Base-by-base conservation (phyloP, 2,329 filamentous ascomycete species). In the Beauveria medogensis region DNA sequence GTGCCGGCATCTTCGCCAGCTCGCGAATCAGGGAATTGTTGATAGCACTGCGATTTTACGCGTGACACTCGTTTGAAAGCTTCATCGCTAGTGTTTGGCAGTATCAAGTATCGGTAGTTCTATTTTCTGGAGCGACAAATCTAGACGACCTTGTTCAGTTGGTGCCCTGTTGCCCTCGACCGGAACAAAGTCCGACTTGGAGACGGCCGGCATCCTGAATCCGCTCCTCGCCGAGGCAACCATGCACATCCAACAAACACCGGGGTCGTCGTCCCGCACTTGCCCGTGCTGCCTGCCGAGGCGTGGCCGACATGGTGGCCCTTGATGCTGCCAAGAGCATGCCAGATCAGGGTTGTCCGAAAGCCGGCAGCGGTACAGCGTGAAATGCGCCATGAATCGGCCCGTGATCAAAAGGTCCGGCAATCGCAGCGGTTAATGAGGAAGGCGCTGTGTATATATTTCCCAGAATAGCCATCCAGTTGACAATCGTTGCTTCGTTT, bases 41-140 rank as follows among this genome's bases (percentile, higher is more conserved):
- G 20, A 3, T 14, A 30, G 1, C 4, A 80, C 95, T 12, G 84
- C 93, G 57, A 85, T 86, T 1, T 85, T 91, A 88, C 94, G 4
- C 87, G 91, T 51, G 85, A 9, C 9, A 30, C 10, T 30, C 3
- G 2, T 3, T 10, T 3, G 2, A 22, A 22, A 22, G 22, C 22
- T 22, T 22, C 22, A 22, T 22, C 22, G 22, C 22, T 22, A 22
- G 22, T 22, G 2, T 22, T 22, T 22, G 22, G 22, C 22, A 22
- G 22, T 22, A 22, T 22, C 22, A 22, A 22, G 22, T 30, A 34
- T 14, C 30, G 30, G 30, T 34, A 34, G 12, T 22, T 5, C 30
- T 34, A 34, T 34, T 14, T 34, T 34, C 30, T 34, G 12, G 12
- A 34, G 30, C 30, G 12, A 12, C 30, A 34, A 34, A 14, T 4